Base-by-base conservation (phyloP, 306 rosid genomes). In the Biancaea sappan region DNA sequence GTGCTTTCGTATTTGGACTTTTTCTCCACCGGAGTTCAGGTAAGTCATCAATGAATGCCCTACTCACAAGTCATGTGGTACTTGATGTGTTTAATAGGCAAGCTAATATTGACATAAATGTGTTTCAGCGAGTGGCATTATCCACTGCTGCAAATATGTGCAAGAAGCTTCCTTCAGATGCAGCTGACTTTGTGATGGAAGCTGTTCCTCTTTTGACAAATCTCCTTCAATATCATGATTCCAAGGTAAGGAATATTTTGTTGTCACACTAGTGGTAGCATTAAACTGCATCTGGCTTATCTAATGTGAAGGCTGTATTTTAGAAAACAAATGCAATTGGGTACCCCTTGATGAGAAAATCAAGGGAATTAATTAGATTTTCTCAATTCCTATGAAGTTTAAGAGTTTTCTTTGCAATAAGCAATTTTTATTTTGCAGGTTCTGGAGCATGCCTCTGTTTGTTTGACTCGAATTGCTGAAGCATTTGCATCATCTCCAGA, bases 61-160 rank as follows among this genome's bases (percentile, higher is more conserved):
- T 51, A 1, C 26, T 34, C 32, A 41, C 18, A 53, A 25, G 47
- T 69, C 50, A 53, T 48, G 8, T 72, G 59, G 80, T 19, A 29
- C 21, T 24, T 13, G 4, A 35, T 53, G 35, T 25, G 52, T 13
- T 48, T 15, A 22, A 60, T 47, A 26, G 69, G 75, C 18, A 57
- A 50, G 56, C 60, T 21, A 52, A 5, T 44, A 21, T 38, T 79
- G 53, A 67, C 37, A 16, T 40, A 60, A 59, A 31, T 80, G 50
- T 73, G 43, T 72, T 75, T 71, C 87, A 95, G 99, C 91, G 99
- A 40, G 99, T 95, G 50, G 99, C 99, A 66, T 78, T 95, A 73
- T 95, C 99, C 41, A 95, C 99, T 79, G 99, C 99, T 73, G 99
- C 99, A 19, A 95, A 95, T 77, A 95, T 95, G 97, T 95, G 99